Evolutionary conservation across 2,329 filamentous ascomycete species (phyloP).

Genomic region (Fusarium ramigenum): DNA sequence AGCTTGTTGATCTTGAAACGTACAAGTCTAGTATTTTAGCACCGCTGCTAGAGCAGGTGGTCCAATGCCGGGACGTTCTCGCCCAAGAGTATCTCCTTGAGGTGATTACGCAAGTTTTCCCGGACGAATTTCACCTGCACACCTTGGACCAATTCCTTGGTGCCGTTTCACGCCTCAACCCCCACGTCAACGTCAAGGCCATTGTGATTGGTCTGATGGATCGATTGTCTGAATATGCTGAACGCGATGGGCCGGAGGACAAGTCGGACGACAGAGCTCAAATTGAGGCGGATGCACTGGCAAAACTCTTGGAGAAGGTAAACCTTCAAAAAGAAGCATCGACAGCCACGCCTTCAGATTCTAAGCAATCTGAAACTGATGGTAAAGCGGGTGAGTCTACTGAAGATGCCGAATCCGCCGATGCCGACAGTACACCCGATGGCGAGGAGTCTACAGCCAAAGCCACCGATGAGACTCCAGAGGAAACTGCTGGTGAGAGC

Average conservation of each 20-base stretch:
- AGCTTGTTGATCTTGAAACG: slow-evolving; percentile 91
- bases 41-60: slow-evolving; percentile 93
- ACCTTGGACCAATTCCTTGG: slow-evolving; percentile 95
- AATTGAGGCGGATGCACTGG: slow-evolving; percentile 84
- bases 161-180: slow-evolving; percentile 91
- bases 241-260: slow-evolving; percentile 81
- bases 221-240: slow-evolving; percentile 91
- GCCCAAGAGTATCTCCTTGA: slow-evolving; percentile 97
- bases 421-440: slow-evolving; percentile 35
- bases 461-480: slow-evolving; percentile 36
- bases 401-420: slow-evolving; percentile 46
- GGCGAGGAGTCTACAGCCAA: slow-evolving; percentile 33
- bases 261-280: slow-evolving; percentile 74
- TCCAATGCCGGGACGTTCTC: slow-evolving; percentile 95
- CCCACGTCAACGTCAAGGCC: slow-evolving; percentile 96
- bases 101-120: slow-evolving; percentile 98
- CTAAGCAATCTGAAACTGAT: slow-evolving; percentile 31
- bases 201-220: slow-evolving; percentile 99
- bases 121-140: slow-evolving; percentile 97
- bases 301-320: slow-evolving; percentile 80
- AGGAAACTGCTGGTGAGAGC: slow-evolving; percentile 23
- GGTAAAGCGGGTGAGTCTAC: slow-evolving; percentile 43
- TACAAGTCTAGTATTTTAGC: slow-evolving; percentile 92
- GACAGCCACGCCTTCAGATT: slow-evolving; percentile 15
- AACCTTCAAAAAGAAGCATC: slow-evolving; percentile 69